Evolutionary conservation across 2,329 filamentous ascomycete genomes (phyloP).

Genomic region (Xylariaceae sp.): DNA sequence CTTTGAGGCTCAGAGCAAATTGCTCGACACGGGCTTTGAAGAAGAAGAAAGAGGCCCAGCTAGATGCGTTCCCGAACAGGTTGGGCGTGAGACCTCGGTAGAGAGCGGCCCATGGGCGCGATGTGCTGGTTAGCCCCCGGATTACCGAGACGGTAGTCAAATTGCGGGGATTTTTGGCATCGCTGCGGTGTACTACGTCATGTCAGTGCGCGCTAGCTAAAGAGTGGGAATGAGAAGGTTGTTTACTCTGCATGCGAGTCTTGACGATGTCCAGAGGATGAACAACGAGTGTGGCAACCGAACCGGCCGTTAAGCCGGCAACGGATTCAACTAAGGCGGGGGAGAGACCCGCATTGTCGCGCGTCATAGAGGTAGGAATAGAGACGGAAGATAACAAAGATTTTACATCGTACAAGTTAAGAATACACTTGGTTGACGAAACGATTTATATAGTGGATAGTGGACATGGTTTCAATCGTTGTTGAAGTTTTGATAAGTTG

Average conservation of each 20-base stretch:
- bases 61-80: conserved; percentile 81
- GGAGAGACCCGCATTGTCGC: conserved; percentile 58
- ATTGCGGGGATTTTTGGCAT: conserved; percentile 34
- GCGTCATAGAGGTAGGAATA: conserved; percentile 41
- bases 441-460: too few relatives aligned
- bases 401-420: conserved; percentile 10
- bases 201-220: background rate
- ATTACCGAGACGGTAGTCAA: conserved; percentile 51
- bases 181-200: conserved; percentile 45
- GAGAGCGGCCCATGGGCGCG: conserved; percentile 62
- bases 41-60: conserved; percentile 92
- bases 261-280: conserved; percentile 96
- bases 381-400: background rate
- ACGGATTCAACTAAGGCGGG: conserved; percentile 80
- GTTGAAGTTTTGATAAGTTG: too few relatives aligned
- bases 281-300: conserved; percentile 78
- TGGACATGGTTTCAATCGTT: too few relatives aligned
- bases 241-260: conserved; percentile 89
- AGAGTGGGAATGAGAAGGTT: conserved; percentile 24
- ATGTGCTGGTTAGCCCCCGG: conserved; percentile 44
- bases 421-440: too few relatives aligned
- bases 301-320: conserved; percentile 85
- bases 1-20: conserved; percentile 36
- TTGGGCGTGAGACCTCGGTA: conserved; percentile 91
- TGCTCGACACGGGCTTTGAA: conserved; percentile 58